A percentile compares a stretch with the other conserved stretches of the same genome.
These are phyloP conservation scores for Hygrophila difformis DNA, from an alignment of 257 asterid species.

Conservation along the genomic window DNA sequence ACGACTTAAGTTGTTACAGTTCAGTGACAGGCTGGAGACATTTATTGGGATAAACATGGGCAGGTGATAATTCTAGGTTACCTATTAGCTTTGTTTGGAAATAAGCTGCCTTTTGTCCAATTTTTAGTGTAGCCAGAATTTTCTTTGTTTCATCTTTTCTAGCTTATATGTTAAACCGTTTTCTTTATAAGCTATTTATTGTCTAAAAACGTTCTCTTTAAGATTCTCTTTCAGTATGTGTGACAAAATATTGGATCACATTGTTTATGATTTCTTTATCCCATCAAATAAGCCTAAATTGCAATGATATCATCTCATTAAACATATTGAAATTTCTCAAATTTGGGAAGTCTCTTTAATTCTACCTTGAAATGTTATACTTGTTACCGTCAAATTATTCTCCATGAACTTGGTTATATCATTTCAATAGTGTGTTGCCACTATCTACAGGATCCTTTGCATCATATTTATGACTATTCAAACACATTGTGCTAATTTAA, in stretches of 20 bases:
- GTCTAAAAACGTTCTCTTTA: conserved; percentile 10
- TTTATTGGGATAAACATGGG: conserved; percentile 96
- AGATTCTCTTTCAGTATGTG: conserved; percentile 4
- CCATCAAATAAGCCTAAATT: conserved; percentile 1
- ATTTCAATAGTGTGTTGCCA: not conserved
- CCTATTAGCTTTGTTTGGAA: conserved; percentile 14
- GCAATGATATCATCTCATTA: not conserved
- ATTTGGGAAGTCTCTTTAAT: conserved; percentile 6
- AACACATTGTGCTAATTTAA: no score
- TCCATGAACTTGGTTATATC: conserved; percentile 7
- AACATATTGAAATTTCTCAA: conserved; percentile 4
- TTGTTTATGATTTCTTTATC: conserved; percentile 7
- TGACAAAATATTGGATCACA: conserved; percentile 5
- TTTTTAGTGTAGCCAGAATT: no score
- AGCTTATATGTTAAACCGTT: conserved; percentile 10
- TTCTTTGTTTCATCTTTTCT: conserved; percentile 12
- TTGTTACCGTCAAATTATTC: conserved; percentile 6
- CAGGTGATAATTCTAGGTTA: conserved; percentile 51
- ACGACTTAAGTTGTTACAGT: conserved; percentile 71
- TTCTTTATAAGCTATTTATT: conserved; percentile 5
- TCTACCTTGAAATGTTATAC: conserved; percentile 1
- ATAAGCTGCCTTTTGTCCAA: conserved; percentile 7
- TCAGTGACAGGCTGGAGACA: conserved; percentile 85
- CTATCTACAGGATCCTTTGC: conserved; percentile 10
- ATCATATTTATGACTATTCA: no score